These are phyloP conservation scores for Cardamine chenopodiifolia DNA, from an alignment of 345 rosid genomes.

Conservation along the genomic window DNA sequence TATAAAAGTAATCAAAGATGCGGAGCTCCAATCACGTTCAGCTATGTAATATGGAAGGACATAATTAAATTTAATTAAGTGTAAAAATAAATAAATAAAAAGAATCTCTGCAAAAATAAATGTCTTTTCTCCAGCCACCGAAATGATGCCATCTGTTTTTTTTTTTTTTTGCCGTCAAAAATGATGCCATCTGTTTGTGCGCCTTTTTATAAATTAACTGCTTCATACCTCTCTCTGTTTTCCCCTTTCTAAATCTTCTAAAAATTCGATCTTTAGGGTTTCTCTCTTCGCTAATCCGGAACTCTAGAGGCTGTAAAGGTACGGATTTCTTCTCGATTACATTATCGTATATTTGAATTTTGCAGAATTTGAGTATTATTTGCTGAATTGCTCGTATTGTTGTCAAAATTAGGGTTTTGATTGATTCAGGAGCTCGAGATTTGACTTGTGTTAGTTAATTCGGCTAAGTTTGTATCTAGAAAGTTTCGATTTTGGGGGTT, in stretches of 20 bases:
- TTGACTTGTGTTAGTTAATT: background rate
- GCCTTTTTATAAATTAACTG: slow-evolving; percentile 10
- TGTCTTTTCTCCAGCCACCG: slow-evolving; percentile 33
- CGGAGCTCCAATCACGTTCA: slow-evolving; percentile 32
- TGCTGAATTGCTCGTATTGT: slow-evolving; percentile 19
- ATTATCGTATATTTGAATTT: background rate
- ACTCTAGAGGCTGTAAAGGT: slow-evolving; percentile 3
- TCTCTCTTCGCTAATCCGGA: slow-evolving; percentile 4
- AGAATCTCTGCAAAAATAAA: slow-evolving; percentile 37
- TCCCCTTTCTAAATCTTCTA: no score
- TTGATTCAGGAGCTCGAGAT: background rate
- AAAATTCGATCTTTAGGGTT: slow-evolving; percentile 18
- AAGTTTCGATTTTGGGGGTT: slow-evolving; percentile 3
- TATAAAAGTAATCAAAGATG: background rate
- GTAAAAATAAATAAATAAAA: background rate
- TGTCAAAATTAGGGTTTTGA: slow-evolving; percentile 9
- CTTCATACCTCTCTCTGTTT: background rate
- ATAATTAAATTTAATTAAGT: background rate
- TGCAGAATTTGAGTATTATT: background rate
- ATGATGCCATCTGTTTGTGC: background rate
- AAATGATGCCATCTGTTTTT: slow-evolving; percentile 29
- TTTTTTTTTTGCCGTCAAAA: no score
- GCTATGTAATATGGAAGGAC: background rate
- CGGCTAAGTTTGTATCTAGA: background rate
- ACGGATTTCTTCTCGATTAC: background rate